Evolutionary conservation across 2,329 filamentous ascomycete species (phyloP), one percentile per base, ranked within the genome.

Genomic region (Fusarium xylarioides): DNA sequence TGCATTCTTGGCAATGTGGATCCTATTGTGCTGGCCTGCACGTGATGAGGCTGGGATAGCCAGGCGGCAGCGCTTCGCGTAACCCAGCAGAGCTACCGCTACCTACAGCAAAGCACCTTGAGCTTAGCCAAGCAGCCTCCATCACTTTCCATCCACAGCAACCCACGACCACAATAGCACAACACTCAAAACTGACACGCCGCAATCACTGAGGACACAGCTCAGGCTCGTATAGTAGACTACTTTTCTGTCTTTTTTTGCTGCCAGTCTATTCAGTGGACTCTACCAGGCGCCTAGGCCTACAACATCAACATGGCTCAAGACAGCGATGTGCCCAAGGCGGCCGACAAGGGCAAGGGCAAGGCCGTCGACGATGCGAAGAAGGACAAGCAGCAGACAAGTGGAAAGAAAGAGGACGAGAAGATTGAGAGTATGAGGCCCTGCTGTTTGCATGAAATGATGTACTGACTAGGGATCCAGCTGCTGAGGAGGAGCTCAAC

Each of bases 301-400:
- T 58, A 78, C 78, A 76, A 80, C 80, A 78, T 81, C 83, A 88
- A 84, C 85, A 97, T 98, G 96, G 95, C 95, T 86, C 93, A 97
- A 88, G 94, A 97, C 85, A 94, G 92, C 86, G 93, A 97, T 85
- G 89, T 92, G 88, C 89, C 93, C 83, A 93, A 93, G 84, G 87
- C 92, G 82, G 89, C 91, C 82, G 94, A 97, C 85, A 98, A 98
- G 89, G 95, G 95, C 85, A 99, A 99, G 88, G 95, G 91, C 82
- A 99, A 98, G 88, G 94, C 92, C 73, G 88, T 91, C 71, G 91
- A 94, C 66, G 89, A 90, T 78, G 86, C 89, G 69, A 90, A 91
- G 80, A 90, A 93, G 79, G 92, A 91, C 66, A 94, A 94, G 85
- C 83, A 88, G 54, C 82, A 89, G 76, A 84, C 88, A 60, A 93